Percentiles rank a stretch among this genome's conserved stretches.
phyloP scores from a whole-genome alignment of 2,329 filamentous ascomycete genomes.

The Calonectria pteridis region DNA sequence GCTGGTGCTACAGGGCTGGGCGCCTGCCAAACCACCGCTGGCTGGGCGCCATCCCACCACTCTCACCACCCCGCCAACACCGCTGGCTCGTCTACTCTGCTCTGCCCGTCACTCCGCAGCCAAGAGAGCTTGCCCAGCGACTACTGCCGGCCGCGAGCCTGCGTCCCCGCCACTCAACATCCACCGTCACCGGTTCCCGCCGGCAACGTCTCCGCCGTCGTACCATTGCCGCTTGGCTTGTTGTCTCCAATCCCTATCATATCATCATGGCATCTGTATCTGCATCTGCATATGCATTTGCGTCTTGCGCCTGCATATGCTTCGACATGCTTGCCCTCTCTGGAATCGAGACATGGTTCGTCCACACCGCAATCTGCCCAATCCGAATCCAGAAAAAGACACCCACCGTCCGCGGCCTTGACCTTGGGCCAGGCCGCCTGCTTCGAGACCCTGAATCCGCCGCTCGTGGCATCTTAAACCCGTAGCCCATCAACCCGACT shows the following conservation, averaged over 20 bases:
- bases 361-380: not conserved
- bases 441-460: slow-evolving; percentile 2
- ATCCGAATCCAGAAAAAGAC: slow-evolving; percentile 6
- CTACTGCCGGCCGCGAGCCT: slow-evolving; percentile 5
- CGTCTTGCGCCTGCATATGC: not conserved
- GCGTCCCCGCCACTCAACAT: slow-evolving; percentile 5
- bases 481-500: not conserved
- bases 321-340: not conserved
- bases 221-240: not conserved
- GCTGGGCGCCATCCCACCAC: not conserved
- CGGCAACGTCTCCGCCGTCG: not conserved
- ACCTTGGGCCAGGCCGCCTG: not conserved
- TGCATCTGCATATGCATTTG: not conserved
- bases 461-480: slow-evolving; percentile 19
- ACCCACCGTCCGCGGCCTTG: not conserved
- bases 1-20: not conserved
- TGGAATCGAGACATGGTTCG: not conserved
- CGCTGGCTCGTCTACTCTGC: not conserved
- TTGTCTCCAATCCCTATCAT: not conserved
- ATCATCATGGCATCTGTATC: not conserved
- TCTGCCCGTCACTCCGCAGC: not conserved
- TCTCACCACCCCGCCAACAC: not conserved
- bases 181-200: slow-evolving; percentile 4
- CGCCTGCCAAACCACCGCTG: not conserved
- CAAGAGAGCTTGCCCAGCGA: not conserved